Conservation (phyloP, 169 alveolate genomes). For the Plasmodium sp. region DNA sequence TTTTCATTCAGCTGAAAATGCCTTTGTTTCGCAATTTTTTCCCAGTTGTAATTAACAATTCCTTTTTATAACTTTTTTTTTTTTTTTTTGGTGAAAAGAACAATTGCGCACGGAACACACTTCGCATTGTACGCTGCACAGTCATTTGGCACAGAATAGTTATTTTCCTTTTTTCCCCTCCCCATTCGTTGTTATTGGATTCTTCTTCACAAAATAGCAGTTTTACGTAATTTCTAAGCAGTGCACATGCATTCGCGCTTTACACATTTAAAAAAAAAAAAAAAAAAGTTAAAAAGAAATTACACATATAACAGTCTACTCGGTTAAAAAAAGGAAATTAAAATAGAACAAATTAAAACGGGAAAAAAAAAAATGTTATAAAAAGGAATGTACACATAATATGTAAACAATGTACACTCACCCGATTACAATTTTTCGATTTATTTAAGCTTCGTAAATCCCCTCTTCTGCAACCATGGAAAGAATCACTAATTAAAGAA, state of each 20-base stretch:
- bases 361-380: not conserved
- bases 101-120: not conserved
- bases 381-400: not conserved
- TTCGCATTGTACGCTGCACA: not conserved
- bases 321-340: not conserved
- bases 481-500: not conserved
- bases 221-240: not conserved
- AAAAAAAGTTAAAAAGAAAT: not conserved
- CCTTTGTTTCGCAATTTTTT: not conserved
- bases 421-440: not conserved
- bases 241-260: slow-evolving; percentile 6
- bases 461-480: not conserved
- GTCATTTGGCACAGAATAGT: not conserved
- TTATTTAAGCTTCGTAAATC: not conserved
- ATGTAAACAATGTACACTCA: not conserved
- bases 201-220: not conserved
- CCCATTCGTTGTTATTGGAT: not conserved
- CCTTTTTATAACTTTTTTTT: not conserved
- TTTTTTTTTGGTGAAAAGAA: not conserved
- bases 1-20: not conserved
- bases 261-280: not conserved
- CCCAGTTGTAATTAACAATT: not conserved
- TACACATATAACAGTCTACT: not conserved
- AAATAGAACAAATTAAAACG: not conserved
- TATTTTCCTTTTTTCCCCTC: not conserved